These are phyloP conservation scores for Fusarium albidum DNA, from an alignment of 2,329 filamentous ascomycete species.

Conservation along the genomic window DNA sequence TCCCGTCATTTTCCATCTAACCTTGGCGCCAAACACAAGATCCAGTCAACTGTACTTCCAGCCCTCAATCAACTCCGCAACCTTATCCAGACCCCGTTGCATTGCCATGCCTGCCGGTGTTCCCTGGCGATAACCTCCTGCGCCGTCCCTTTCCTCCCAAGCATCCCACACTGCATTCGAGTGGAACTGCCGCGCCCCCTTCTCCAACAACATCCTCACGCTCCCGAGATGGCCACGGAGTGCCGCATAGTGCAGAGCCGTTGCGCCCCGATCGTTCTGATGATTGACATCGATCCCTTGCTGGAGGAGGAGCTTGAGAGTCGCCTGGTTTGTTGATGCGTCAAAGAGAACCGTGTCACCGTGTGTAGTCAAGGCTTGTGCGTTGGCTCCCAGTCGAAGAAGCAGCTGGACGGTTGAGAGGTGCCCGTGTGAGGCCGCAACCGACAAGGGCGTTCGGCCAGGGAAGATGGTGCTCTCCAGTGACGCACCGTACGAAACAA, in stretches of 20 bases:
- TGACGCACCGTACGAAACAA: slow-evolving; percentile 36
- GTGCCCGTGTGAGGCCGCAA: slow-evolving; percentile 39
- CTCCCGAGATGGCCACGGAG: slow-evolving; percentile 37
- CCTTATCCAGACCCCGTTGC: slow-evolving; percentile 38
- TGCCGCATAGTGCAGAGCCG: slow-evolving; percentile 40
- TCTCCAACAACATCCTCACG: slow-evolving; percentile 36
- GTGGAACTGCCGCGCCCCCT: slow-evolving; percentile 38
- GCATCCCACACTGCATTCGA: slow-evolving; percentile 41
- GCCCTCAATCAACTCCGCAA: slow-evolving; percentile 40
- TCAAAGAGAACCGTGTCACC: slow-evolving; percentile 40
- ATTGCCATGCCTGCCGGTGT: slow-evolving; percentile 41
- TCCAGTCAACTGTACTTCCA: slow-evolving; percentile 37
- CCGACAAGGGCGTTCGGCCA: slow-evolving; percentile 36
- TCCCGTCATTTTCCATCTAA: slow-evolving; percentile 19
- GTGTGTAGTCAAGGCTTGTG: slow-evolving; percentile 36
- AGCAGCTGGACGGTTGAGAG: slow-evolving; percentile 39
- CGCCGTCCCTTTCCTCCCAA: slow-evolving; percentile 39
- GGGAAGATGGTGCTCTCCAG: slow-evolving; percentile 41
- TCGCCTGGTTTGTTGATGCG: slow-evolving; percentile 38
- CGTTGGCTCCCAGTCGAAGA: slow-evolving; percentile 36
- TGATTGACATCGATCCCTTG: slow-evolving; percentile 40
- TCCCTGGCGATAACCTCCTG: slow-evolving; percentile 37
- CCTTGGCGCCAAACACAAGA: slow-evolving; percentile 11
- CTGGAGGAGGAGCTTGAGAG: slow-evolving; percentile 37
- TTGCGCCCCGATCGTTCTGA: slow-evolving; percentile 39